Percentiles rank a stretch among this genome's conserved stretches.
These are phyloP conservation scores for Colletotrichum aenigma DNA, from an alignment of 2,329 filamentous ascomycete species.

Conservation along the genomic window DNA sequence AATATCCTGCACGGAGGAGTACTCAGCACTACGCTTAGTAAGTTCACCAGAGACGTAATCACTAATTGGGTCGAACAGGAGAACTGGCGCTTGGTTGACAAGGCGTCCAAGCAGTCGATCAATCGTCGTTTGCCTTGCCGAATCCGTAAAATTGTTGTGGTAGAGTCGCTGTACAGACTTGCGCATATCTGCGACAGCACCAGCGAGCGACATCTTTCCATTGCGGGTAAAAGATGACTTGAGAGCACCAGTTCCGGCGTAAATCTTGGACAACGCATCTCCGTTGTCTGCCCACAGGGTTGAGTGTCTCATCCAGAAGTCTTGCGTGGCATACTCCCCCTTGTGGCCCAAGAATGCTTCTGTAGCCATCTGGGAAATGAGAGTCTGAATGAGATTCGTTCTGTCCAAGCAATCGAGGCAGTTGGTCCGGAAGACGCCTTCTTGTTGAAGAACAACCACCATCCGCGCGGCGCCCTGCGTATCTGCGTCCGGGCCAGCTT, in stretches of 20 bases:
- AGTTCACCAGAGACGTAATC: conserved; percentile 86
- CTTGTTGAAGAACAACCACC: conserved; percentile 84
- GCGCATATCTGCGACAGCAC: conserved; percentile 90
- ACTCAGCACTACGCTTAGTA: conserved; percentile 70
- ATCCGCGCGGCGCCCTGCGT: conserved; percentile 45
- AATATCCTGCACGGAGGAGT: conserved; percentile 74
- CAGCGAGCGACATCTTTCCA: conserved; percentile 94
- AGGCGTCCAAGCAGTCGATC: conserved; percentile 88
- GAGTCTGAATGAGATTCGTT: conserved; percentile 94
- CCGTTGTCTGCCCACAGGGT: conserved; percentile 98
- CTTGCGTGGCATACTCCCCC: conserved; percentile 69
- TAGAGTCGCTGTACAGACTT: conserved; percentile 95
- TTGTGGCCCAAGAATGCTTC: conserved; percentile 82
- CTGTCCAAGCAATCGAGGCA: conserved; percentile 95
- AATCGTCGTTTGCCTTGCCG: conserved; percentile 90
- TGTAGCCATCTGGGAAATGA: conserved; percentile 92
- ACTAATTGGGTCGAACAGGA: conserved; percentile 92
- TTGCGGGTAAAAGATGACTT: conserved; percentile 94
- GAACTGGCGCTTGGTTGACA: conserved; percentile 81
- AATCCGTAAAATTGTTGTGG: conserved; percentile 97
- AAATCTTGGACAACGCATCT: conserved; percentile 91
- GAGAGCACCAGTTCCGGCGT: conserved; percentile 92
- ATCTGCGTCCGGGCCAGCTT: conserved; percentile 44
- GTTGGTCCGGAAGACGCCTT: conserved; percentile 95
- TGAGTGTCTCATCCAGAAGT: conserved; percentile 92